Base-by-base conservation (phyloP, 495 filamentous ascomycete genomes). In the Evansstolkia leycettana region DNA sequence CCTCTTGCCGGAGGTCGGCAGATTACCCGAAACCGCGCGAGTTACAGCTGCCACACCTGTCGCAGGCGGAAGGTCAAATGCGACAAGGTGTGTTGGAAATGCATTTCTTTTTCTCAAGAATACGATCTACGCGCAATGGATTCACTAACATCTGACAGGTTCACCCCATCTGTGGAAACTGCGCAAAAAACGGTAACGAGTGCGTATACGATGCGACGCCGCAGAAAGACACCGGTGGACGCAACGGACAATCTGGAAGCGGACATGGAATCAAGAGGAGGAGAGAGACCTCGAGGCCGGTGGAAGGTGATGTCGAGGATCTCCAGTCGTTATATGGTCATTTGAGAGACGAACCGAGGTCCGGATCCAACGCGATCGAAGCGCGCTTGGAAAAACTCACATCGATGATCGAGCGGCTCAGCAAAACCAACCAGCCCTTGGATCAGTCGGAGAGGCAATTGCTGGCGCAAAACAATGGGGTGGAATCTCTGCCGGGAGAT, bases 31-130 rank as follows among this genome's bases (percentile, higher is more conserved):
- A 69, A 65, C 32, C 62, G 65, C 37, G 52, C 62, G 18, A 67
- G 63, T 39, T 67, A 67, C 41, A 67, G 63, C 41, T 69, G 65
- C 42, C 63, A 69, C 45, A 60, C 54, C 0, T 69, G 65, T 51
- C 62, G 65, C 32, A 48, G 60, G 31, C 51, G 65, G 19, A 69
- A 69, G 36, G 62, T 69, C 17, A 65, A 64, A 49, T 65, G 61
- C 31, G 54, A 65, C 45, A 67, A 64, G 50, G 59, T 62, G 52
- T 15, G n/a, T n/a, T n/a, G 15, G 8, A 29, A 4, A 12, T 18
- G 15, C 23, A 2, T 24, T 34, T 17, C 17, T 13, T 20, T 19
- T 31, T 2, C 5, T 3, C 2, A 6, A 13, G 8, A 3, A 17
- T 29, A 11, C 16, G 19, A 23, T 17, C 12, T 29, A 7, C 5